Conservation (phyloP, 2,329 filamentous ascomycete genomes). For the Penicillium occitanis region DNA sequence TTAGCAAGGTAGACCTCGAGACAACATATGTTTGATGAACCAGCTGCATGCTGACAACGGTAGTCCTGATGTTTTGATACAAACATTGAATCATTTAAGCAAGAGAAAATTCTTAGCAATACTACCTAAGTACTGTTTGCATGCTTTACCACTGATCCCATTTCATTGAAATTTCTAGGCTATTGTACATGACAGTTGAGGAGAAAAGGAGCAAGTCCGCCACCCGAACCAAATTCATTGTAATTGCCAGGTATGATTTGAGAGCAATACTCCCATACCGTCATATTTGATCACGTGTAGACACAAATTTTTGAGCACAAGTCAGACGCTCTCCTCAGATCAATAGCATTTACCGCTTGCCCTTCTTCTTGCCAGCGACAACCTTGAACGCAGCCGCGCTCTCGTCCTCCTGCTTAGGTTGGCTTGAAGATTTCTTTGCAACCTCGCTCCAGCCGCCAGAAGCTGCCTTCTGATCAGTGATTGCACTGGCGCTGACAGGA, state of each 20-base stretch:
- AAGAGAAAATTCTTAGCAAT: neutral
- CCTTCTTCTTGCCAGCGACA: conserved; percentile 89
- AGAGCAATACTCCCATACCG: neutral
- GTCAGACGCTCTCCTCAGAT: neutral
- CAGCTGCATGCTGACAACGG: neutral
- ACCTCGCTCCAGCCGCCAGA: conserved; percentile 91
- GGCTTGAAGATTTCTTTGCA: conserved; percentile 77
- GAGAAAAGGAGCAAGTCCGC: conserved; percentile 3
- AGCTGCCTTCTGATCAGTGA: conserved; percentile 49
- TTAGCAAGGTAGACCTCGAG: neutral
- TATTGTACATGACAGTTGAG: neutral
- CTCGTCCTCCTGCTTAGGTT: conserved; percentile 49
- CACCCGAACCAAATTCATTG: neutral
- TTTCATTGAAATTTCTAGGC: neutral
- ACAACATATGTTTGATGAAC: neutral
- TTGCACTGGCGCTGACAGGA: conserved; percentile 56
- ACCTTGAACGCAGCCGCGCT: conserved; percentile 74
- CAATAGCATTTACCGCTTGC: conserved; percentile 60
- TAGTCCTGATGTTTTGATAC: neutral
- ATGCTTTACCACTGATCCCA: neutral
- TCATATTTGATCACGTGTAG: neutral
- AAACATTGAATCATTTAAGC: neutral
- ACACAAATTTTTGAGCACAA: neutral
- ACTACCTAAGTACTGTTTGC: neutral
- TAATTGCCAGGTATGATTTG: neutral